Base-by-base conservation (phyloP, 352 stramenopile species). In the Lagenidium sp. region DNA sequence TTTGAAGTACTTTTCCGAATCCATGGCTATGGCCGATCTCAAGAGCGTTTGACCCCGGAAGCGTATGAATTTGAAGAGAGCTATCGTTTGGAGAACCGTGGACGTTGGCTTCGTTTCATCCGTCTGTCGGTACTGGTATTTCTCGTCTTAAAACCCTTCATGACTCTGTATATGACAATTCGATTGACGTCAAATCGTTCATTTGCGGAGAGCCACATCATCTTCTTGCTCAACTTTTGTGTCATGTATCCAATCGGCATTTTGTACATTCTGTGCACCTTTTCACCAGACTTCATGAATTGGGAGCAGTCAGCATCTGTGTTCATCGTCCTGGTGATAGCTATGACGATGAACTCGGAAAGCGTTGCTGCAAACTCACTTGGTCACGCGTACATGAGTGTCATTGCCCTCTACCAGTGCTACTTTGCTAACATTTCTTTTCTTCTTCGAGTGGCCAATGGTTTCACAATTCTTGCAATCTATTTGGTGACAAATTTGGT, bases 341-440 rank as follows among this genome's bases (percentile, higher is more conserved):
- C 69, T 4, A 31, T 86, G 21, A 67, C 80, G 24, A 55, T 89
- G 22, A 85, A 74, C 40, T 44, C 62, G 5, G 77, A 89, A 49
- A 81, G 74, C 29, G 47, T 89, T 7, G 65, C 67, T 0, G 69
- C 71, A 13, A 81, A 84, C 50, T 86, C 76, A 15, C 53, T 82
- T 4, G 77, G 77, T 1, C 72, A 90, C 47, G 75, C 75, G 2
- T 90, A 90, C 44, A 73, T 87, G 69, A 85, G 71, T 41, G 72
- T 82, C 3, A 57, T 90, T 26, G 77, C 74, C 19, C 40, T 90
- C 24, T 90, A 90, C 42, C 74, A 90, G 51, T 90, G 77, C 57
- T 85, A 90, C 57, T 87, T 90, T 44, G 63, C 74, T 21, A 87
- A 88, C 50, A 42, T 93, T 6, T 82, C 76, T 36, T 85, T 92